Base-by-base conservation (phyloP, 2,329 filamentous ascomycete species). In the Fusarium papillatum region DNA sequence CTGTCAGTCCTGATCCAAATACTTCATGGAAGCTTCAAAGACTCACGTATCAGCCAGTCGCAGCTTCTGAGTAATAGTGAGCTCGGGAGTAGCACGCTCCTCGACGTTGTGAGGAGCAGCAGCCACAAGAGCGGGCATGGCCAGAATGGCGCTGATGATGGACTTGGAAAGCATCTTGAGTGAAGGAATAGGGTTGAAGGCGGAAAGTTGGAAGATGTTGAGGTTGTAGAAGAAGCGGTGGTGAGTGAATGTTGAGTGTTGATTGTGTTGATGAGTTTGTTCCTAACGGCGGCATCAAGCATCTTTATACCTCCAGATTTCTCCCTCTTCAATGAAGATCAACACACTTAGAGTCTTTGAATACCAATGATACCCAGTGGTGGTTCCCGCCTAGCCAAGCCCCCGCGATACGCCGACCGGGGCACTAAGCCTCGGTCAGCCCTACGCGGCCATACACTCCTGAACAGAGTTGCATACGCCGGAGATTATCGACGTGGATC, bases 1-100 rank as follows among this genome's bases (percentile, higher is more conserved):
- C 1, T 2, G n/a, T 79, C 57, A 80, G 74, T 63, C 4, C 8
- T 22, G 17, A 7, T 16, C 2, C 6, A 13, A 29, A 8, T 9
- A 16, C 13, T 26, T 48, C 29, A 26, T 24, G 22, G 3, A 55
- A 10, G 29, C 29, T n/a, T 60, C 34, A 39, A 53, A n/a, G n/a
- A 68, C 80, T 70, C 71, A 84, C 80, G 79, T 83, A 68, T 86
- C 84, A 4, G 84, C 83, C 26, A 85, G 81, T 41, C 80, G 78
- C 66, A 87, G 83, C 76, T 85, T 82, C 41, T 83, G 80, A 1
- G 84, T 80, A 59, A 82, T 78, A 72, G 81, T 83, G 19, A 81
- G 71, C 48, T 77, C 80, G 2, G 73, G n/a, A 1, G 60, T 43
- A 48, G 68, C 53, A 7, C 63, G 63, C 55, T 38, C 24, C 41